Evolutionary conservation across 768 basidiomycete genomes (phyloP), one percentile per base, ranked within the genome.

Genomic region (Phlebiopsis flavidoalba): DNA sequence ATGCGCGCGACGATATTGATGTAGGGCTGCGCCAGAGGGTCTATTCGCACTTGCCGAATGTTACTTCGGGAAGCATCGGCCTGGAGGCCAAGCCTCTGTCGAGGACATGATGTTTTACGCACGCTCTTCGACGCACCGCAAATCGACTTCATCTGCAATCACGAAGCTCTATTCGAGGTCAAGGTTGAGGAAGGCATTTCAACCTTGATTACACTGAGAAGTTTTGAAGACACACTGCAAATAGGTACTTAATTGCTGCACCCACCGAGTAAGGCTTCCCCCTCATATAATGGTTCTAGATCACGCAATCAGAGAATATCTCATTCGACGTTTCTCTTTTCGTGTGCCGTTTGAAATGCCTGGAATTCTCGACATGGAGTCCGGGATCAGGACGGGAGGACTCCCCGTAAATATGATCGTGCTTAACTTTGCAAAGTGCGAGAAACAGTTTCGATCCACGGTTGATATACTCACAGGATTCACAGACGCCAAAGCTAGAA

Each of bases 101-200:
- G 57, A 22, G 1, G 61, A 61, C 47, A 58, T 65, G 61, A 53
- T 59, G 37, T 66, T 69, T 43, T 45, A 65, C n/a, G 68, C 66
- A 19, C 37, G 46, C 11, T n/a, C n/a, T 67, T 69, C 37, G 65
- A 50, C 40, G 59, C 61, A 46, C 72, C 72, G 12, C 31, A 54
- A 8, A 31, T 73, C 35, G 61, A 66, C 43, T 73, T 73, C 59
- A 60, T 72, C 24, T 73, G 72, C 60, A 71, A 73, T 58, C 72
- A 73, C 55, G 69, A 73, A 40, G 71, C 63, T 8, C 50, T 69
- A 11, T 49, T 73, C 36, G 57, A 56, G 15, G 50, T 73, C 43
- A 63, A 62, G 21, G 60, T 73, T 46, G 52, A 53, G 5, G 56
- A 62, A n/a, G 71, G 69, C 66, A 70, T 49, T 72, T 63, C 61